Conservation (phyloP, 805 yeast genomes). For the Pichia californica region DNA sequence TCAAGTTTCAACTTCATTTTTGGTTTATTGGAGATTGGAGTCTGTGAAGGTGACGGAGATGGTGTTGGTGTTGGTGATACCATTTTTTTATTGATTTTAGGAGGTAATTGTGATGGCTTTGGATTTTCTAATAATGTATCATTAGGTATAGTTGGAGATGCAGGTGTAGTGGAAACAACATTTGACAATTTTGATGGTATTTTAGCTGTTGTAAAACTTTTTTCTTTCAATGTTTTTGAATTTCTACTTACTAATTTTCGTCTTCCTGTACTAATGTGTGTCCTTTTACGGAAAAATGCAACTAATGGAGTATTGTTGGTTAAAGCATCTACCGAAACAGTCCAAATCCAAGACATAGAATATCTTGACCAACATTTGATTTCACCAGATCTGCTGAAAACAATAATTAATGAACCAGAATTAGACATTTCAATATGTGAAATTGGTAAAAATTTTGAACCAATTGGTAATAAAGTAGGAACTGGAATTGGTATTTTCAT, state of each 20-base stretch:
- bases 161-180: not conserved
- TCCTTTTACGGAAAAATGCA: slow-evolving; percentile 53
- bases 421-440: slow-evolving; percentile 50
- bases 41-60: too few species aligned
- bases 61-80: too few species aligned
- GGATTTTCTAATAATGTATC: too few species aligned
- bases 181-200: too few species aligned
- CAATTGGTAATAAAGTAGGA: slow-evolving; percentile 39
- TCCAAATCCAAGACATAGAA: slow-evolving; percentile 53
- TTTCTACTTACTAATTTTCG: slow-evolving; percentile 21
- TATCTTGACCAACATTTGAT: slow-evolving; percentile 58
- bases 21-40: too few species aligned
- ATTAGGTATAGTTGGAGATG: not conserved
- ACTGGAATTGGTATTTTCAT: slow-evolving; percentile 39
- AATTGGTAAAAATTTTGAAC: slow-evolving; percentile 53
- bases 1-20: too few species aligned
- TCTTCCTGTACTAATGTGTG: slow-evolving; percentile 34
- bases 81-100: too few species aligned
- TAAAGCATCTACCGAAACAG: slow-evolving; percentile 35
- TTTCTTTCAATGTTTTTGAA: slow-evolving; percentile 4
- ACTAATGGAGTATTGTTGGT: slow-evolving; percentile 39
- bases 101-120: too few species aligned
- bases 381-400: slow-evolving; percentile 45
- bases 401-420: slow-evolving; percentile 52
- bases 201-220: not conserved